Base-by-base conservation (phyloP, 495 filamentous ascomycete species). In the Aspergillus panamensis region DNA sequence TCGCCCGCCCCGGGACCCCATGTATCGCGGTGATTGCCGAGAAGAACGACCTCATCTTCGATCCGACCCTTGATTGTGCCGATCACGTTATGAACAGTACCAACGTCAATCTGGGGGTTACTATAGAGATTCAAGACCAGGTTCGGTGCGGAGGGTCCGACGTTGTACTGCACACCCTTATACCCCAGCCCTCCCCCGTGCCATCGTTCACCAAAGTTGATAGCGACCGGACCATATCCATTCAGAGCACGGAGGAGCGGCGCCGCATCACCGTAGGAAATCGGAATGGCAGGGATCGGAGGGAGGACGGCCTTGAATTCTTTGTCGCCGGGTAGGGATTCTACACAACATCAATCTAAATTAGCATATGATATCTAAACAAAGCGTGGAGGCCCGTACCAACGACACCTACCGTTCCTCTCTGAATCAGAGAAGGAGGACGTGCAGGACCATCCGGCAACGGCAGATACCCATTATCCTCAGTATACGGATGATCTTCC, bases 1-100 rank as follows among this genome's bases (percentile, higher is more conserved):
- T 87, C 84, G 0, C 79, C 79, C 20, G 88, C 87, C 30, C 90
- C 89, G 42, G 87, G 85, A 12, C 81, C 84, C 87, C 87, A 92
- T 0, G 88, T 86, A 71, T 95, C 90, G n/a, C 89, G 82, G 62
- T 95, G 90, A 61, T 93, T 93, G 3, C 90, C 90, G 35, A 39
- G 10, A 6, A 92, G 72, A 3, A 94, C 75, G n/a, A 91, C 87
- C 63, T 92, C 89, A 51, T 87, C 79, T 2, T 80, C 72, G 40
- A 91, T 79, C 3, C 83, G 87, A 19, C 90, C 90, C 48, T 91
- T 90, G 68, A 95, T 90, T 35, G 89, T 76, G 12, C 90, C 90
- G 57, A 95, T 90, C 12, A 89, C 87, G 62, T 95, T 85, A 89
- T 90, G 92, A 45, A 88, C 74, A 3, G 87, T 87, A 8, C 90